Evolutionary conservation across 108 stramenopile species (phyloP).

Genomic region (Discostella stelligeroides): DNA sequence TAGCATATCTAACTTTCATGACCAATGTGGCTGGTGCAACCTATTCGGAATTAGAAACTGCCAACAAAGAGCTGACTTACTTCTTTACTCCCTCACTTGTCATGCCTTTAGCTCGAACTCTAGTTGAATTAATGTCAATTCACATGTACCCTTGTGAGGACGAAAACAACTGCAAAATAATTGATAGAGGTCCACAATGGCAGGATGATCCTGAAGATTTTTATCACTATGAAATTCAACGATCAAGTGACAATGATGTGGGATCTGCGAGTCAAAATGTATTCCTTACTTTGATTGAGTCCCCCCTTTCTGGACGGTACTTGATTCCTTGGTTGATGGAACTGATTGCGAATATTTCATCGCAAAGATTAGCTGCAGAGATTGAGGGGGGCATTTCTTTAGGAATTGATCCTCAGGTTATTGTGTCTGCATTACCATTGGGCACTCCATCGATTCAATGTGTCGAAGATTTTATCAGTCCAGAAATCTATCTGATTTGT

Average conservation of each 20-base stretch:
- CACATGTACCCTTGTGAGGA: constrained; percentile 7
- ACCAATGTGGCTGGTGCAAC: constrained; percentile 14
- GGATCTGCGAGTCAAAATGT: constrained; percentile 42
- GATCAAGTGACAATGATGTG: constrained; percentile 41
- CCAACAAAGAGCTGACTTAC: constrained; percentile 7
- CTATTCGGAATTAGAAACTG: neutral
- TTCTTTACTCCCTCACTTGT: constrained; percentile 38
- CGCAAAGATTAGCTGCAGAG: constrained; percentile 27
- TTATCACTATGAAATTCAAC: constrained; percentile 30
- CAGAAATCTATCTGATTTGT: constrained; percentile 13
- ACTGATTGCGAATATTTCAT: constrained; percentile 26
- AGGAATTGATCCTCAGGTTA: constrained; percentile 1
- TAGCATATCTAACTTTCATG: constrained; percentile 29
- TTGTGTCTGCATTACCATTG: constrained; percentile 32
- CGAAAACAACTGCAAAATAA: neutral
- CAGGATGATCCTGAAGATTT: constrained; percentile 47
- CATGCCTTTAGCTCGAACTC: constrained; percentile 8
- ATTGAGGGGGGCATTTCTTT: constrained; percentile 14
- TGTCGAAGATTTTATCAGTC: neutral
- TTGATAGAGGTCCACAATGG: constrained; percentile 22
- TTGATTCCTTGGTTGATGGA: constrained; percentile 32
- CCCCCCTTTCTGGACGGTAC: constrained; percentile 3
- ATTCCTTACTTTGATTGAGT: constrained; percentile 43
- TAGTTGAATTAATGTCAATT: constrained; percentile 27
- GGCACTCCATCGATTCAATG: neutral